These are phyloP conservation scores for Chaetomium olivaceum DNA, from an alignment of 2,329 filamentous ascomycete genomes.

Conservation along the genomic window DNA sequence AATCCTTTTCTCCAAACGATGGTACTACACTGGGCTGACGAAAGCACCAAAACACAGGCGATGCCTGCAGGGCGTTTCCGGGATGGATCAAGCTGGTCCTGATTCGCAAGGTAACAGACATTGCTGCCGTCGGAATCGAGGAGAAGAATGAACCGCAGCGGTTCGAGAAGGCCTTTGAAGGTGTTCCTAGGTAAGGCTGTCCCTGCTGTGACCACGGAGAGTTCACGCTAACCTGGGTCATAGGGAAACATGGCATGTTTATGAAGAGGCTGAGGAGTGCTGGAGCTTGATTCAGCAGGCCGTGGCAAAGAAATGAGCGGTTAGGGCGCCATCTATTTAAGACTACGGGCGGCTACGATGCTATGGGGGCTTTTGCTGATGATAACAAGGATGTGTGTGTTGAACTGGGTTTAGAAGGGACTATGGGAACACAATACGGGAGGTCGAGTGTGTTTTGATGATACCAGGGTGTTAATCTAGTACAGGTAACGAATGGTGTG, in stretches of 20 bases:
- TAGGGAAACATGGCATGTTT: constrained; percentile 73
- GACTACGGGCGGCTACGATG: background rate
- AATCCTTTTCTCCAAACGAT: background rate
- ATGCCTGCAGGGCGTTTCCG: constrained; percentile 62
- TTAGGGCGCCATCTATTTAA: background rate
- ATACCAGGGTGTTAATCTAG: background rate
- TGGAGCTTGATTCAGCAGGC: constrained; percentile 41
- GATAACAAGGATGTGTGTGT: background rate
- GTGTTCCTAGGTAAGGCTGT: constrained; percentile 55
- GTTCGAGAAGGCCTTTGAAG: constrained; percentile 81
- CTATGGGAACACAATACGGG: background rate
- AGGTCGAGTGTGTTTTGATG: background rate
- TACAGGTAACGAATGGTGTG: background rate
- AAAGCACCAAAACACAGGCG: constrained; percentile 7
- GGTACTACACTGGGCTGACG: background rate
- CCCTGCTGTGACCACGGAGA: background rate
- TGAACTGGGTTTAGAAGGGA: background rate
- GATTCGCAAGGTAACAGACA: constrained; percentile 79
- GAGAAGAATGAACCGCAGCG: constrained; percentile 72
- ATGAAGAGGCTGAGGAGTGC: constrained; percentile 73
- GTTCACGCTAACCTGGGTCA: constrained; percentile 10
- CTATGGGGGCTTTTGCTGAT: background rate
- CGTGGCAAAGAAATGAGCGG: constrained; percentile 16
- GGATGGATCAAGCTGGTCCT: constrained; percentile 82
- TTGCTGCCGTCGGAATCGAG: constrained; percentile 67